Evolutionary conservation across 2,329 filamentous ascomycete species (phyloP), one percentile per base, ranked within the genome.

Genomic region (Ilyonectria sp.): DNA sequence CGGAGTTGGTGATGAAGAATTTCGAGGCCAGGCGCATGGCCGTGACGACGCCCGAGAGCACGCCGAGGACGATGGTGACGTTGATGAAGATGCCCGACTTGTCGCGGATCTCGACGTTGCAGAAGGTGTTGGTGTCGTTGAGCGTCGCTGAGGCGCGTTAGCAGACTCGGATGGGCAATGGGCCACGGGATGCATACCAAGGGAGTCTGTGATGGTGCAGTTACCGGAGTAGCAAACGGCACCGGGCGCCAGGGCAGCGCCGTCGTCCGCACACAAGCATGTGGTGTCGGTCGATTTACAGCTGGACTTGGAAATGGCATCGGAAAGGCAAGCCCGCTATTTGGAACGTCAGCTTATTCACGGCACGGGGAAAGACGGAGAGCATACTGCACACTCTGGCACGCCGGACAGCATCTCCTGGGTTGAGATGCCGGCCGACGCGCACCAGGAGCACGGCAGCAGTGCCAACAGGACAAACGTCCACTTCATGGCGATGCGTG

Each of bases 401-500:
- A 75, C 31, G 23, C 57, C 55, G 15, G 66, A 44, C 10, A 74
- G 55, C 23, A 74, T 62, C 29, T 70, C 65, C 4, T 67, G 63
- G 1, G 74, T 68, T 21, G 64, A 47, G 55, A 65, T 49, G 15
- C 60, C 58, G 46, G 65, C 70, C 6, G 55, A 52, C 21, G 60
- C 55, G 37, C 40, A 65, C 53, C 63, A 56, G 50, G 40, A 59
- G 37, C 52, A 67, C 21, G 70, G 72, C 69, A 73, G 37, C 47
- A 75, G 43, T 40, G 57, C 64, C 55, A 69, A 58, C 35, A 75
- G 23, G n/a, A 75, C 67, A 67, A 73, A 47, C 57, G 55, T 63
- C 74, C 73, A 75, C 68, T 68, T 75, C 74, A 75, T 75, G 37
- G 53, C 69, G 69, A 69, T 69, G 10, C 29, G 44, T 23, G 50